These are phyloP conservation scores for Nidularia pulvinata DNA, from an alignment of 768 basidiomycete species.

Conservation along the genomic window DNA sequence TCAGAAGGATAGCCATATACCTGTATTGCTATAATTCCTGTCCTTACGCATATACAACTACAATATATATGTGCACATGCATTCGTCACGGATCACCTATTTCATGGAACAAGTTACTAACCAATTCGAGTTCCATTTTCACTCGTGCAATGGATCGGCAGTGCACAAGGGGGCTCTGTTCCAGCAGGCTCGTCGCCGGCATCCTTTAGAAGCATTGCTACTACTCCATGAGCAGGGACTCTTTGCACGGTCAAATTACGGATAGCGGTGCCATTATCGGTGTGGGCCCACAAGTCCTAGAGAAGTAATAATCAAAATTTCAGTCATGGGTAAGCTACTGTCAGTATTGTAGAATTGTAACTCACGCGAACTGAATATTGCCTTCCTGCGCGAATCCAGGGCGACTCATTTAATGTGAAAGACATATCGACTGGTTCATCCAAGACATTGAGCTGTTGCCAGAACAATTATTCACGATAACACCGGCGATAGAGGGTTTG, in stretches of 20 bases:
- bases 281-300: slow-evolving; percentile 76
- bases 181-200: slow-evolving; percentile 67
- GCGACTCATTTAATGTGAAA: slow-evolving; percentile 68
- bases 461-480: too few species aligned
- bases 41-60: too few species aligned
- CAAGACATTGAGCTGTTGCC: slow-evolving; percentile 22
- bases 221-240: slow-evolving; percentile 70
- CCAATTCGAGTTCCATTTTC: slow-evolving; percentile 46
- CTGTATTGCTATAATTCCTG: too few species aligned
- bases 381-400: slow-evolving; percentile 68
- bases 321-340: too few species aligned
- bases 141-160: slow-evolving; percentile 55
- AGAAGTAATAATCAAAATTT: background rate
- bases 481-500: too few species aligned
- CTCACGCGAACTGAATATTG: slow-evolving; percentile 66
- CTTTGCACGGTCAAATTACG: slow-evolving; percentile 51
- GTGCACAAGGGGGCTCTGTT: slow-evolving; percentile 55
- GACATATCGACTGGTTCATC: slow-evolving; percentile 55
- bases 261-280: slow-evolving; percentile 64
- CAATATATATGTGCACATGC: too few species aligned
- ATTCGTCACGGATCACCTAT: too few species aligned
- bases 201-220: slow-evolving; percentile 64
- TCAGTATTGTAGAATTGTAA: background rate
- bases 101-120: too few species aligned
- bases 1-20: too few species aligned